These are phyloP conservation scores for Microcyclosporella mali DNA, from an alignment of 2,329 filamentous ascomycete genomes.

Conservation along the genomic window DNA sequence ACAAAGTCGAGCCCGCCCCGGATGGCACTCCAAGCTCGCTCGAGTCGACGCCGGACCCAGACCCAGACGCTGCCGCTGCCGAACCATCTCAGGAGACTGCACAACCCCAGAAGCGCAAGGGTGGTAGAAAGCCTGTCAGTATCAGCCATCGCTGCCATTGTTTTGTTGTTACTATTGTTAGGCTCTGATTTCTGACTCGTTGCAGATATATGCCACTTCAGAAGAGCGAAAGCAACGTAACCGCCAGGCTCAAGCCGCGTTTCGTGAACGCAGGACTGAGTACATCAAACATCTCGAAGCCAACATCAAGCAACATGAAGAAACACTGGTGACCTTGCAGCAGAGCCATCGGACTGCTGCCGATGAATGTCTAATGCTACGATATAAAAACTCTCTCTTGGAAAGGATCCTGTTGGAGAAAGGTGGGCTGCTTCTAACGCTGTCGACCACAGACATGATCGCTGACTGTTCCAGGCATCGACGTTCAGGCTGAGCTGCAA, in stretches of 20 bases:
- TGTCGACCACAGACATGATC: not conserved
- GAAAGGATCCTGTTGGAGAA: constrained; percentile 95
- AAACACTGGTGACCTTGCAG: constrained; percentile 85
- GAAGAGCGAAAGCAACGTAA: constrained; percentile 98
- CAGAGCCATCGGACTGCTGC: constrained; percentile 89
- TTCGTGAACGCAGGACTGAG: constrained; percentile 91
- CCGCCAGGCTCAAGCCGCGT: constrained; percentile 92
- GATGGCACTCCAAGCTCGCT: constrained; percentile 44
- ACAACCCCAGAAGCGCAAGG: constrained; percentile 79
- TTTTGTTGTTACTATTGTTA: constrained; percentile 20
- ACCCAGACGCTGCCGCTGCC: constrained; percentile 26
- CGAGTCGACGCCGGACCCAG: constrained; percentile 45
- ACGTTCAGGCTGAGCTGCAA: constrained; percentile 91
- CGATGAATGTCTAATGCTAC: constrained; percentile 95
- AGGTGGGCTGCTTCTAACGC: constrained; percentile 48
- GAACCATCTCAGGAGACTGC: constrained; percentile 40
- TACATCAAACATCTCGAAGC: constrained; percentile 99
- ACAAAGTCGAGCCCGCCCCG: constrained; percentile 40
- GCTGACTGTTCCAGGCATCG: constrained; percentile 61
- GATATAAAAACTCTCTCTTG: constrained; percentile 95
- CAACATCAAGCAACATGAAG: constrained; percentile 94
- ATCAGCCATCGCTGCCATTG: constrained; percentile 14
- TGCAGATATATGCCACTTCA: constrained; percentile 93
- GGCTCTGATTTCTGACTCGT: constrained; percentile 12
- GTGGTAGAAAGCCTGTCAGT: constrained; percentile 90